Conservation (phyloP, 1,139 yeast species). For the Groenewaldozyma sp. region DNA sequence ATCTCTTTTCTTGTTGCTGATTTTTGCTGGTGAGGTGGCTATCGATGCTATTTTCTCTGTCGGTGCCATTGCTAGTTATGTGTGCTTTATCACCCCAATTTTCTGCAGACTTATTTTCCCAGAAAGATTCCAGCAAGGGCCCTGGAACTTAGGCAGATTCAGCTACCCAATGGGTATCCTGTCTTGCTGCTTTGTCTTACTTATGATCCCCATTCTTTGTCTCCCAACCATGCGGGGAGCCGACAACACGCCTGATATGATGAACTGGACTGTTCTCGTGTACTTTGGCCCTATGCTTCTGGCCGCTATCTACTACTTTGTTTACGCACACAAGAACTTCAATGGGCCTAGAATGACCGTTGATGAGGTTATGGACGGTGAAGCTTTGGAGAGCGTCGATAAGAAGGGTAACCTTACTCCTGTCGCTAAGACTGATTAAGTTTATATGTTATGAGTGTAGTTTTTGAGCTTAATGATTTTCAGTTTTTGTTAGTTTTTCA, state of each 20-base stretch:
- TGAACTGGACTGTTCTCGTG: conserved; percentile 64
- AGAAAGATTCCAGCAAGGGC: conserved; percentile 51
- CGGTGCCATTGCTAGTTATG: conserved; percentile 63
- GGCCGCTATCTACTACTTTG: conserved; percentile 41
- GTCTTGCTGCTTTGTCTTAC: conserved; percentile 33
- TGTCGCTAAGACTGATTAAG: no score
- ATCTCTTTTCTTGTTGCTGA: conserved; percentile 43
- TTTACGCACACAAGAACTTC: conserved; percentile 54
- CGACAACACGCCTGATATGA: conserved; percentile 35
- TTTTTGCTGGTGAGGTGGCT: conserved; percentile 58
- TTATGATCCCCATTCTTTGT: conserved; percentile 60
- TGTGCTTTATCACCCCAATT: conserved; percentile 59
- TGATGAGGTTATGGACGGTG: no score
- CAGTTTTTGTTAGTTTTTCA: no score
- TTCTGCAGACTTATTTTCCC: conserved; percentile 44
- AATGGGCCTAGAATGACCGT: conserved; percentile 52
- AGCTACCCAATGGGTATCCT: conserved; percentile 36
- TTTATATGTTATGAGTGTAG: no score
- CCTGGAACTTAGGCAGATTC: conserved; percentile 52
- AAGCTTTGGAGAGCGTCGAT: no score
- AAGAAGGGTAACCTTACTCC: no score
- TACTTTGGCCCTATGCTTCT: conserved; percentile 52
- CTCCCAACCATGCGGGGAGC: conserved; percentile 36
- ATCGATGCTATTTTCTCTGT: conserved; percentile 67
- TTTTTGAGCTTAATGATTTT: no score